Base-by-base conservation (phyloP, 2,329 filamentous ascomycete species). In the Hypoxylon sp. region DNA sequence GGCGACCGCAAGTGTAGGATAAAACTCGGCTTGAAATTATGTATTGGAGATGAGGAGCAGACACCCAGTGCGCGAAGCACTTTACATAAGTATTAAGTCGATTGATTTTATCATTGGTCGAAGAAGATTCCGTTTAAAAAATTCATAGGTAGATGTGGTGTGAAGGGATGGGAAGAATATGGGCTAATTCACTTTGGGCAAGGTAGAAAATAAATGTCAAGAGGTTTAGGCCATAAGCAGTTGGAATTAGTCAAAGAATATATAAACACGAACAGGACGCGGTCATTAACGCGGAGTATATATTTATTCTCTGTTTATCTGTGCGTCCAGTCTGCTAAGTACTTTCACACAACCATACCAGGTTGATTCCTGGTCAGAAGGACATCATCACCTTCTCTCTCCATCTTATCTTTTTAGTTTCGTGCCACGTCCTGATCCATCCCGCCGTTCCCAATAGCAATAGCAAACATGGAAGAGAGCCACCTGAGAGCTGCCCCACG, bases 241-340 rank as follows among this genome's bases (percentile, higher is more conserved):
- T 46, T 8, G 6, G 14, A 9, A 16, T 34, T 2, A 32, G n/a
- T 27, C 23, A n/a, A 14, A 6, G 41, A 50, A 5, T 34, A 50
- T 25, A n/a, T 21, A 9, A 39, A 50, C 29, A 21, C 32, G 23
- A 58, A 50, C 16, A 61, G 30, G 39, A 37, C 12, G 23, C n/a
- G 37, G 32, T 32, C 5, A 29, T 41, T 50, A 16, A 21, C 21
- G 39, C 21, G 12, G 29, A 58, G 45, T 23, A 37, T 57, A n/a
- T 16, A 27, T 48, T 43, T 16, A 48, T 41, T 58, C 45, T 34
- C 19, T 23, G 47, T 14, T 16, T 21, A 29, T 6, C 19, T 11
- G 14, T 55, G 50, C 39, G 45, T 53, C 46, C 64, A 50, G 32
- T 64, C 61, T 67, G 52, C 52, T 56, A 21, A 47, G 16, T 39